Evolutionary conservation across 495 filamentous ascomycete genomes (phyloP), one percentile per base, ranked within the genome.

Genomic region (Hypoxylon rickii): DNA sequence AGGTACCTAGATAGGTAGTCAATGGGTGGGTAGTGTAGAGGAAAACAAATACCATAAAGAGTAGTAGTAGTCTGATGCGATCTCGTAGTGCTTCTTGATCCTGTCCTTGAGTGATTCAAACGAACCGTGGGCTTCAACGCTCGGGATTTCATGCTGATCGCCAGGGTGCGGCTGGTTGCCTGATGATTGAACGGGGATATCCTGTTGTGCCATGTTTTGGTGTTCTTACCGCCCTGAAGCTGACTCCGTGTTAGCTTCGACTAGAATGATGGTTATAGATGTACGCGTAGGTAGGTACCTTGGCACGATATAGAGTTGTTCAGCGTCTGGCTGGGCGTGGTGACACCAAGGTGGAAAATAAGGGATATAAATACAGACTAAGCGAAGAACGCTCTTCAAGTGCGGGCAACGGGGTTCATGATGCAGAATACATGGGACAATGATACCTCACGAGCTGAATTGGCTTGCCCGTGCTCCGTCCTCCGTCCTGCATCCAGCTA

Each of bases 11-110:
- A 44, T 12, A 12, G 7, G 13, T 13, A 3, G 12, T 36, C 41
- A 12, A 43, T 37, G 19, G 32, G 17, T 37, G 34, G 10, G n/a
- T 2, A 34, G 20, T 7, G 32, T 10, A 5, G 57, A 22, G 20
- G 29, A 34, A 18, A 13, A 32, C n/a, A 34, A 16, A 57, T 71
- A 81, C 78, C 77, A 79, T 16, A 80, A 61, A 15, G 69, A 76
- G 41, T 79, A 74, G 56, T 80, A 80, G 63, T 81, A 80, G 52
- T 79, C 76, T 26, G 78, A 81, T n/a, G 77, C 76, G 2, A 84
- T 70, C 46, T 84, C 81, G 48, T 84, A 84, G 55, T 84, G 81
- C 49, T 72, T 71, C 67, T 76, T 80, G 55, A 84, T 84, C 31
- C 81, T 73, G 33, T 79, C 80, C 62, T 84, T 84, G 38, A 84